phyloP scores from a whole-genome alignment of 1,139 yeast species.

The Taphrina wiesneri region DNA sequence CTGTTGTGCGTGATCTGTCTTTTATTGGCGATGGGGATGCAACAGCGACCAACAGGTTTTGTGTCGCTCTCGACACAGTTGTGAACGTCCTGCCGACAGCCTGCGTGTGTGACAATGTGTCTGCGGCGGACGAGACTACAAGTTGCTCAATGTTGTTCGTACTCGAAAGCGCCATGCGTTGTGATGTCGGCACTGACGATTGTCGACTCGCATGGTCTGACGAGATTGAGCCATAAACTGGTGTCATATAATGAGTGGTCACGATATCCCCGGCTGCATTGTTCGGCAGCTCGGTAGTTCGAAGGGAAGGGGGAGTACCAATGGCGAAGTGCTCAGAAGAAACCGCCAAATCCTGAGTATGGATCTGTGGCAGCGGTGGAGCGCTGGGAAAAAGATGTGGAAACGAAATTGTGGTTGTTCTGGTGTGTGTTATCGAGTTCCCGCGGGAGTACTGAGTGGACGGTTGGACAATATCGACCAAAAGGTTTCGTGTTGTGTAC shows the following conservation, averaged over 20 bases:
- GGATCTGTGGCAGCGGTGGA: neutral
- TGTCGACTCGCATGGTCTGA: neutral
- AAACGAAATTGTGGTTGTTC: neutral
- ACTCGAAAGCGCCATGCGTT: no score
- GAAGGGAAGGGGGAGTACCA: neutral
- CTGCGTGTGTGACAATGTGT: neutral
- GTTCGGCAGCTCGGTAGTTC: neutral
- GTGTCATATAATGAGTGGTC: no score
- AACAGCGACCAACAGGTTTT: neutral
- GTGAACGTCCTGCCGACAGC: neutral
- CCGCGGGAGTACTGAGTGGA: neutral
- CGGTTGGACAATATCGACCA: neutral
- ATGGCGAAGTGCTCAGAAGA: neutral
- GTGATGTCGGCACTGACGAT: no score
- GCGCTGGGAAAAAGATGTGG: neutral
- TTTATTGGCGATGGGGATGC: neutral
- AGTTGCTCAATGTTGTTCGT: no score
- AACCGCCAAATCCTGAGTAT: neutral
- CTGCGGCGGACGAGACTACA: no score
- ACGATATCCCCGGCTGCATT: no score
- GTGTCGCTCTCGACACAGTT: neutral
- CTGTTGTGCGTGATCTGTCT: no score
- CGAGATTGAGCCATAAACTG: no score
- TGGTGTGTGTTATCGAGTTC: neutral
- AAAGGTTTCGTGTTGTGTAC: neutral